Evolutionary conservation across 1,284 basidiomycete species (phyloP).

Genomic region (Ceratobasidium sp.): DNA sequence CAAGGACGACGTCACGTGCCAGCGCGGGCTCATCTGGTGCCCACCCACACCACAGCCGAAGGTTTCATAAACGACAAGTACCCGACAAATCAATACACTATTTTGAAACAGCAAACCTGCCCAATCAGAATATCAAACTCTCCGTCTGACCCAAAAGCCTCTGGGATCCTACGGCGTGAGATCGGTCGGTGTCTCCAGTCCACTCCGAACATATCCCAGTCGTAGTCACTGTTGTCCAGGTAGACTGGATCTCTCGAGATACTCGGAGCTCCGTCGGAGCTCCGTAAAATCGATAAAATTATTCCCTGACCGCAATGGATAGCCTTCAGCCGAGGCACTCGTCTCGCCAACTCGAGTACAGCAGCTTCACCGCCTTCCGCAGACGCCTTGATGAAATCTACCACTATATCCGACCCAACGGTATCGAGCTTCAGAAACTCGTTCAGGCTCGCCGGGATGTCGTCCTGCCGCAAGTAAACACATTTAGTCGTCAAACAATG

Average conservation of each 20-base stretch:
- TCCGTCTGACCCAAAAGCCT: background rate
- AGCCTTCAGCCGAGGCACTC: background rate
- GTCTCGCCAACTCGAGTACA: conserved; percentile 7
- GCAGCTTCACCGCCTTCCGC: background rate
- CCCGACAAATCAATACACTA: background rate
- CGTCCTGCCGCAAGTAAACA: background rate
- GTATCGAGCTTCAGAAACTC: conserved; percentile 9
- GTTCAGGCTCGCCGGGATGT: conserved; percentile 27
- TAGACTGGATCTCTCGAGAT: background rate
- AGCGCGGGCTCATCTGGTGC: too few species aligned
- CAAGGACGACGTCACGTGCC: too few species aligned
- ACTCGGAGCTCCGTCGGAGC: background rate
- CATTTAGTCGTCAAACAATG: background rate
- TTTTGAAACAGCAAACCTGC: background rate
- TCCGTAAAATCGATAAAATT: background rate
- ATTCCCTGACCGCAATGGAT: conserved; percentile 11
- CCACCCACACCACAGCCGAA: too few species aligned
- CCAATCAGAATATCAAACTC: background rate
- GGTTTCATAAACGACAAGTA: background rate
- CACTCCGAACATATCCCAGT: conserved; percentile 23
- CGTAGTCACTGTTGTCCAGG: conserved; percentile 18
- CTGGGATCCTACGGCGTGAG: background rate
- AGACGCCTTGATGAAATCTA: background rate
- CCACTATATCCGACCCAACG: conserved; percentile 2
- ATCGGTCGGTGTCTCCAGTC: conserved; percentile 31